Percentiles rank a stretch among this genome's conserved stretches.
Evolutionary conservation across 1,284 basidiomycete species (phyloP).

Genomic region (Leccinum subrobustum): DNA sequence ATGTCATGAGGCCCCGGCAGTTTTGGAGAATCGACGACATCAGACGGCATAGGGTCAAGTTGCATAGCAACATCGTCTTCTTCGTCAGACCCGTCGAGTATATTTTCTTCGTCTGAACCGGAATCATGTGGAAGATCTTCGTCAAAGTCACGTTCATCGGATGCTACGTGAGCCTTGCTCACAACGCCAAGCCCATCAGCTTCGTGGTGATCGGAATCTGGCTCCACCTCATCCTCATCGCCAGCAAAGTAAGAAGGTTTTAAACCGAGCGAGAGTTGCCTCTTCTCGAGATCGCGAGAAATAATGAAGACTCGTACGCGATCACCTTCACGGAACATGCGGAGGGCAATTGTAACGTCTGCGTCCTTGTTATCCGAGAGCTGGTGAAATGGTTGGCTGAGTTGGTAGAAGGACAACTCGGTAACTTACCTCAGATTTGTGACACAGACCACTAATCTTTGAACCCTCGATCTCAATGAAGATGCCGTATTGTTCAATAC

Average conservation of each 20-base stretch:
- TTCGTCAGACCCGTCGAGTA: conserved; percentile 26
- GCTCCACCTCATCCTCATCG: conserved; percentile 32
- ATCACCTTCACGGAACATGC: conserved; percentile 86
- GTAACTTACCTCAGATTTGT: conserved; percentile 78
- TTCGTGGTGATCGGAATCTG: conserved; percentile 10
- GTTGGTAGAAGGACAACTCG: conserved; percentile 1
- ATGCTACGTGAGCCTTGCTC: conserved; percentile 24
- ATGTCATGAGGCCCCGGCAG: conserved; percentile 16
- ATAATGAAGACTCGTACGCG: conserved; percentile 80
- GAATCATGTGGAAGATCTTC: conserved; percentile 15
- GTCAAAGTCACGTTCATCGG: conserved; percentile 25
- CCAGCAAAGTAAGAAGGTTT: conserved; percentile 86
- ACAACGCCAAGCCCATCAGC: conserved; percentile 32
- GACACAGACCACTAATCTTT: conserved; percentile 88
- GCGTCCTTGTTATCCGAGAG: conserved; percentile 83
- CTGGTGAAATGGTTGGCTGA: conserved; percentile 37
- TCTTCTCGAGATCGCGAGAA: conserved; percentile 71
- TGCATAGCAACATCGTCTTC: conserved; percentile 42
- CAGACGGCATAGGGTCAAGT: conserved; percentile 39
- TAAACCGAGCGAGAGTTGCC: conserved; percentile 82
- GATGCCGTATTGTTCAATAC: conserved; percentile 85
- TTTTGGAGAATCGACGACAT: conserved; percentile 18
- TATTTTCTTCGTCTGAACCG: conserved; percentile 28
- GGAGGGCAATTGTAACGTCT: conserved; percentile 75
- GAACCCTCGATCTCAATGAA: conserved; percentile 88